phyloP scores from a whole-genome alignment of 2,329 filamentous ascomycete genomes.

The Magnaporthiopsis rhizophila region DNA sequence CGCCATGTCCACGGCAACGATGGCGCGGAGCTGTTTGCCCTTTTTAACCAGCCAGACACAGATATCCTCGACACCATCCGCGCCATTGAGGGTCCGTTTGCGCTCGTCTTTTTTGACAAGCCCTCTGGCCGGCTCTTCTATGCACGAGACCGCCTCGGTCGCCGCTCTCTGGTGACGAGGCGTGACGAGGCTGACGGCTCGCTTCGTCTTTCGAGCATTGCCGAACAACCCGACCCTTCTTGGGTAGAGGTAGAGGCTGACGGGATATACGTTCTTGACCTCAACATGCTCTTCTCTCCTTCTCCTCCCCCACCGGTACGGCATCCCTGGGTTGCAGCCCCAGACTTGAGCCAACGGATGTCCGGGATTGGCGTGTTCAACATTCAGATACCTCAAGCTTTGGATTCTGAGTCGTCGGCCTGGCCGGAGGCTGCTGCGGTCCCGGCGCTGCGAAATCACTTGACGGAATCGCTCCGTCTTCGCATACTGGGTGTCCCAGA shows the following conservation, averaged over 20 bases:
- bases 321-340: background rate
- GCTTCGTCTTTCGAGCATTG: conserved; percentile 64
- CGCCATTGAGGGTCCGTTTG: conserved; percentile 72
- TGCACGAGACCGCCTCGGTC: conserved; percentile 78
- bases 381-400: conserved; percentile 26
- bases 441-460: conserved; percentile 39
- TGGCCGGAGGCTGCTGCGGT: conserved; percentile 41
- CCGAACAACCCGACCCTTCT: conserved; percentile 38
- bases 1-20: conserved; percentile 66
- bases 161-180: conserved; percentile 68
- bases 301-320: background rate
- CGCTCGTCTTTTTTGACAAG: conserved; percentile 76
- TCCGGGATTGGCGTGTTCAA: conserved; percentile 49
- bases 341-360: conserved; percentile 40
- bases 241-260: conserved; percentile 83
- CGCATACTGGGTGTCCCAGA: conserved; percentile 59
- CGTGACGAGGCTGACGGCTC: conserved; percentile 28
- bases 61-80: conserved; percentile 46
- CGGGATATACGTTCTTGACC: conserved; percentile 64
- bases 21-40: conserved; percentile 57
- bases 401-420: conserved; percentile 17
- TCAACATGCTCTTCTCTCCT: conserved; percentile 25
- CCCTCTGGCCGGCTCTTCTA: conserved; percentile 59
- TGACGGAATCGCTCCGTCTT: conserved; percentile 54
- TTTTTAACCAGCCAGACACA: conserved; percentile 33